Conservation (phyloP, 805 yeast species). For the Dipodascus albidus region DNA sequence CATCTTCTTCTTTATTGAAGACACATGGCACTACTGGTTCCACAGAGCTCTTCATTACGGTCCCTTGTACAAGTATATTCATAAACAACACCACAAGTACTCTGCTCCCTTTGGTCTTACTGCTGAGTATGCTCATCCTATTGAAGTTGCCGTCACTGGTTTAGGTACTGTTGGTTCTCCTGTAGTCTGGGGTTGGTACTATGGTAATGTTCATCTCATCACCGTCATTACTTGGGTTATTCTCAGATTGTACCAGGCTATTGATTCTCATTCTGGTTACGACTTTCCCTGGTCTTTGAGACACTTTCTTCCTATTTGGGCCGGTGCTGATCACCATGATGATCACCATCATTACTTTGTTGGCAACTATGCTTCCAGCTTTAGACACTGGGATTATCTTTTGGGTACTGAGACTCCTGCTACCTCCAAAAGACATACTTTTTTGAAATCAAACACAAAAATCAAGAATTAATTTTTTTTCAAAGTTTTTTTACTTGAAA, state of each 20-base stretch:
- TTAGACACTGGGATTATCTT: slow-evolving; percentile 91
- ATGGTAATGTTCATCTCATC: slow-evolving; percentile 71
- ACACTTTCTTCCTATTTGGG: slow-evolving; percentile 91
- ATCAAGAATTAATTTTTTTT: background rate
- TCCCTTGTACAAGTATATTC: slow-evolving; percentile 80
- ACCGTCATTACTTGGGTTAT: slow-evolving; percentile 87
- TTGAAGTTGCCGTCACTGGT: slow-evolving; percentile 83
- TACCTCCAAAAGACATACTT: slow-evolving; percentile 36
- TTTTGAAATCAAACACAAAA: slow-evolving; percentile 18
- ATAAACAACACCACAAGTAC: slow-evolving; percentile 94
- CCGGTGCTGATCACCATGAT: slow-evolving; percentile 97
- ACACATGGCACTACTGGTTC: slow-evolving; percentile 94
- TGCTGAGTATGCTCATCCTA: slow-evolving; percentile 96
- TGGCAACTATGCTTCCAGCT: slow-evolving; percentile 89
- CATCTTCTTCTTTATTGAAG: slow-evolving; percentile 77
- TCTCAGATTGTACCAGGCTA: slow-evolving; percentile 86
- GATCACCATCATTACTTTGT: slow-evolving; percentile 93
- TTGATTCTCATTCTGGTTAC: slow-evolving; percentile 95
- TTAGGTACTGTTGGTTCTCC: slow-evolving; percentile 97
- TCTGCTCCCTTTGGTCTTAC: slow-evolving; percentile 97
- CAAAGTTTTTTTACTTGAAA: background rate
- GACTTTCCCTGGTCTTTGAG: slow-evolving; percentile 96
- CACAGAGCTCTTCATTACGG: slow-evolving; percentile 88
- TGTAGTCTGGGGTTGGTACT: slow-evolving; percentile 64
- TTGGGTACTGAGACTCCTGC: slow-evolving; percentile 66